These are phyloP conservation scores for Eucalyptus globulus DNA, from an alignment of 345 rosid species.

Conservation along the genomic window DNA sequence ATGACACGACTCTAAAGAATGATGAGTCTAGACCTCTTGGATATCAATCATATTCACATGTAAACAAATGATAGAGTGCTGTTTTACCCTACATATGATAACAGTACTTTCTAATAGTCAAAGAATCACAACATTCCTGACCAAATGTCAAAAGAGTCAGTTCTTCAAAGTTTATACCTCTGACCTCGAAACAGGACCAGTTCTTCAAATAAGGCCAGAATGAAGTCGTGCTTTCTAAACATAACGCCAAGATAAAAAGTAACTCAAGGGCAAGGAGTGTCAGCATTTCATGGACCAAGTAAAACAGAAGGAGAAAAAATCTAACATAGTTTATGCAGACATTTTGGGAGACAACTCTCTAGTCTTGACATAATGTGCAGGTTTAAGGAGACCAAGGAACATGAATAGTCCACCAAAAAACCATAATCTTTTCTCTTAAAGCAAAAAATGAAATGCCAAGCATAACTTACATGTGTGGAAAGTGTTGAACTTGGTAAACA, in stretches of 20 bases:
- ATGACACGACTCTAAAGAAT: not conserved
- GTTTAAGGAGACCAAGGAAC: not conserved
- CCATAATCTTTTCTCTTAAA: not conserved
- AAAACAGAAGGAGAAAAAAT: not conserved
- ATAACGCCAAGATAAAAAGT: too few relatives aligned
- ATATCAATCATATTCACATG: too few relatives aligned
- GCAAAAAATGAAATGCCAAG: not conserved
- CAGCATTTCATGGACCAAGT: not conserved
- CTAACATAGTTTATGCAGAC: not conserved
- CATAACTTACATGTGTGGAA: fast-evolving
- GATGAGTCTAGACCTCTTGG: not conserved
- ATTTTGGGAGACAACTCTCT: not conserved
- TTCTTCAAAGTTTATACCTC: too few relatives aligned
- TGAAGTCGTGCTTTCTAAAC: too few relatives aligned
- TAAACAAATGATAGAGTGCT: fast-evolving
- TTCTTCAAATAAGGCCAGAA: too few relatives aligned
- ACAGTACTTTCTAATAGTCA: too few relatives aligned
- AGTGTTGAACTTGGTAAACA: not conserved
- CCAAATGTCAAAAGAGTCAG: fast-evolving
- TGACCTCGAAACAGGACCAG: fast-evolving
- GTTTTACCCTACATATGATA: too few relatives aligned
- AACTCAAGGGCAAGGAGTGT: too few relatives aligned
- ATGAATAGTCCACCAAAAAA: not conserved
- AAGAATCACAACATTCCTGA: too few relatives aligned
- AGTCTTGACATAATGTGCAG: not conserved